Base-by-base conservation (phyloP, 1,284 basidiomycete species). In the Puccinia novopanici region DNA sequence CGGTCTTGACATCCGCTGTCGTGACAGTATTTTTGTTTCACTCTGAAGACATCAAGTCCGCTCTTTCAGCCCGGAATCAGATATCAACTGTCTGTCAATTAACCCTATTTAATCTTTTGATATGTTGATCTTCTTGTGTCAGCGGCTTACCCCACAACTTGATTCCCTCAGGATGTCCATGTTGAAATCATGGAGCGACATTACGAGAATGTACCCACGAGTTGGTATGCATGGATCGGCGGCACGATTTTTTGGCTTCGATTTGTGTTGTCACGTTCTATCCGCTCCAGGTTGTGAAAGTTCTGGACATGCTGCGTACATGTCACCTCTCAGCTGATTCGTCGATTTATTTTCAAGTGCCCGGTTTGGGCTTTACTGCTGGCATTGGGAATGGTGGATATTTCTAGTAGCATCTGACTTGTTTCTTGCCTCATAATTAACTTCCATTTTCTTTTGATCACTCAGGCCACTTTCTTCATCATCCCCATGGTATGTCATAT, bases 1-100 rank as follows among this genome's bases (percentile, higher is more conserved):
- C 77, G 22, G 77, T 80, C 15, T 71, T 80, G 24, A 80, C 77
- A 5, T 80, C 77, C 22, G 77, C 77, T 50, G 68, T 80, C 3
- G 24, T 63, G 37, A 72, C 77, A 5, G 77, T 80, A n/a, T 72
- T 80, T 40, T 40, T 80, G n/a, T 80, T 80, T 30, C 77, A 80
- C 48, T 80, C 65, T 45, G 70, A 80, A 17, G 77, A 80, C 59
- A 63, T 80, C 45, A 71, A 70, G 34, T 42, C 68, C 1, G 77
- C 68, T 10, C 40, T 59, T 71, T 59, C 68, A 48, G 55, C 57
- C 22, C 68, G 77, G 42, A 52, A 72, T 42, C 30, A 71, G 37
- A 45, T 22, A 52, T 71, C 77, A 54, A 59, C 52, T 10, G 77
- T 80, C 22, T 42, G 77, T 80, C 30, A 27, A 42, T 48, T 4